phyloP scores from a whole-genome alignment of 495 filamentous ascomycete species.

The Parathielavia appendiculata region DNA sequence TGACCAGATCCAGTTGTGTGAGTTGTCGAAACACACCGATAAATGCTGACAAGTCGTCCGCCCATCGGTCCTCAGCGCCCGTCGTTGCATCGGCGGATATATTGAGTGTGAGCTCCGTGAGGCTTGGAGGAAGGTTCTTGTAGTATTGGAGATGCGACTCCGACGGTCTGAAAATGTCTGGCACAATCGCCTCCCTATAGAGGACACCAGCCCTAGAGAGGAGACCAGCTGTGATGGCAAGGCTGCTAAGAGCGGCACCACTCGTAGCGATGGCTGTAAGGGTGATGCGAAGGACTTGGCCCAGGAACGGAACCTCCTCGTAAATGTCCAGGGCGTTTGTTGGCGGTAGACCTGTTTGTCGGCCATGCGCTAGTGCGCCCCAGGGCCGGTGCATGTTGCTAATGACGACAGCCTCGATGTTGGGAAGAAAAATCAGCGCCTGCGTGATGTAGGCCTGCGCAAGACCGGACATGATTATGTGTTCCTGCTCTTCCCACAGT shows the following conservation, averaged over 20 bases:
- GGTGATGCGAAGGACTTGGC: slow-evolving; percentile 1
- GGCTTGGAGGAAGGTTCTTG: neutral
- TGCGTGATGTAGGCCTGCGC: neutral
- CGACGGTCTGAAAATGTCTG: neutral
- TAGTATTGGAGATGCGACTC: slow-evolving; percentile 3
- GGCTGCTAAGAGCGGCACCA: slow-evolving; percentile 1
- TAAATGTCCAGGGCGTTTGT: neutral
- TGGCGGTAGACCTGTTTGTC: slow-evolving; percentile 2
- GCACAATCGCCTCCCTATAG: neutral
- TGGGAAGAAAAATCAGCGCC: neutral
- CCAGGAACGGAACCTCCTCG: slow-evolving; percentile 1
- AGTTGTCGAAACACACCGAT: slow-evolving; percentile 5
- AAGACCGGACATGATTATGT: neutral
- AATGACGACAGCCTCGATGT: slow-evolving; percentile 1
- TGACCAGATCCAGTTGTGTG: slow-evolving; percentile 1
- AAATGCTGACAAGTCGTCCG: slow-evolving; percentile 4
- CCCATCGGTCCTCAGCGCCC: neutral
- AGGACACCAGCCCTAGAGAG: no score
- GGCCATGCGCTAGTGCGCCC: neutral
- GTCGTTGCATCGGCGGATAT: neutral
- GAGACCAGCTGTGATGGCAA: slow-evolving; percentile 1
- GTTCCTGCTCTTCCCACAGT: slow-evolving; percentile 3
- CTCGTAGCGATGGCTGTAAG: slow-evolving; percentile 3
- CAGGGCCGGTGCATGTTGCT: neutral
- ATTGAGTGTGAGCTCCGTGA: neutral